Evolutionary conservation across 352 stramenopile genomes (phyloP).

Genomic region (Phytophthora syringae): DNA sequence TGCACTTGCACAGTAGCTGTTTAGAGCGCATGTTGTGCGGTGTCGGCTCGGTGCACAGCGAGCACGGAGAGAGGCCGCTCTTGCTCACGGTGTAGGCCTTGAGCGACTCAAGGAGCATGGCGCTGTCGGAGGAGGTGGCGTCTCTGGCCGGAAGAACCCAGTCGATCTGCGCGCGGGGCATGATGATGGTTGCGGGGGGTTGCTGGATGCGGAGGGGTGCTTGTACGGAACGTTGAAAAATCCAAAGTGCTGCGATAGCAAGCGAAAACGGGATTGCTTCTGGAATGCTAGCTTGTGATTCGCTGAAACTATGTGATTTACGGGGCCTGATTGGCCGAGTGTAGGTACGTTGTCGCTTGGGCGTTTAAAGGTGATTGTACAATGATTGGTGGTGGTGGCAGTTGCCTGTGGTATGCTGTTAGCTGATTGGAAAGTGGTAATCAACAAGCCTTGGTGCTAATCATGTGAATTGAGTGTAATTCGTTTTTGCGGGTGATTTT

Average conservation of each 20-base stretch:
- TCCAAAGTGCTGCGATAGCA: not conserved
- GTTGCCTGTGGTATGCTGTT: not conserved
- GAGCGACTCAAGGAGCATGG: constrained; percentile 4
- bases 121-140: constrained; percentile 4
- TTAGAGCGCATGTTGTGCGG: constrained; percentile 9
- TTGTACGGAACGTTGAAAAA: not conserved
- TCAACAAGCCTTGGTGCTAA: constrained; percentile 1
- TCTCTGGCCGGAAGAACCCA: constrained; percentile 9
- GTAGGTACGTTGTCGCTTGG: not conserved
- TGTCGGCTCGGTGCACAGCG: constrained; percentile 4
- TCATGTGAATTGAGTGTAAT: constrained; percentile 11
- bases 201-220: not conserved
- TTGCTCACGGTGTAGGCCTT: constrained; percentile 8
- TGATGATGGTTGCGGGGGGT: not conserved
- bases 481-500: not conserved
- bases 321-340: not conserved
- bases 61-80: constrained; percentile 6
- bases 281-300: not conserved
- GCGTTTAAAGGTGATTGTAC: not conserved
- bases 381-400: constrained; percentile 3
- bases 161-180: not conserved
- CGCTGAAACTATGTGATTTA: not conserved
- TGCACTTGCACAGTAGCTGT: constrained; percentile 5
- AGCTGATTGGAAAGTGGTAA: constrained; percentile 3
- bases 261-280: not conserved